phyloP scores from a whole-genome alignment of 257 asterid species.

The Ilex asprella region DNA sequence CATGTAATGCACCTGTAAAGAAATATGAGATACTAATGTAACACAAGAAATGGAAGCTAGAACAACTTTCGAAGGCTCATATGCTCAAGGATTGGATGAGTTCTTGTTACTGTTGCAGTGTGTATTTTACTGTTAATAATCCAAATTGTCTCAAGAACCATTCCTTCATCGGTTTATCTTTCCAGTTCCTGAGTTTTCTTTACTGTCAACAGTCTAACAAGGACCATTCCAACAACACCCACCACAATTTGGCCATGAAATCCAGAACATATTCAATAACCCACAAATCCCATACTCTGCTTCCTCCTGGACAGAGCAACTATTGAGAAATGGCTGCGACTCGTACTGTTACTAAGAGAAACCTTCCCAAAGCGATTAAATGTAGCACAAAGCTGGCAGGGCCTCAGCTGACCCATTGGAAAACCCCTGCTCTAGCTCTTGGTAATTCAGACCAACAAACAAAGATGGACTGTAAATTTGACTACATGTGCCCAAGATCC shows the following conservation, averaged over 20 bases:
- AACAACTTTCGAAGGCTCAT: conserved; percentile 38
- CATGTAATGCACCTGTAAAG: background rate
- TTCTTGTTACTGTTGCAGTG: conserved; percentile 56
- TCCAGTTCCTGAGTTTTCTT: conserved; percentile 42
- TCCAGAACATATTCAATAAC: conserved; percentile 44
- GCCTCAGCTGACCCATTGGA: too few species aligned
- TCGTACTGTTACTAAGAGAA: conserved; percentile 31
- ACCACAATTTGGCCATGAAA: conserved; percentile 30
- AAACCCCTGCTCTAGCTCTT: too few species aligned
- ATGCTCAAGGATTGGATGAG: conserved; percentile 57
- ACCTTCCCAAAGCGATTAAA: conserved; percentile 43
- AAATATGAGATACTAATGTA: background rate
- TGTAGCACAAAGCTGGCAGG: conserved; percentile 32
- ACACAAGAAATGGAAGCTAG: background rate
- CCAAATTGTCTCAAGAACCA: conserved; percentile 38
- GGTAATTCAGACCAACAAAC: too few species aligned
- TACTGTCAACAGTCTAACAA: conserved; percentile 22
- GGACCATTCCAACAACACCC: conserved; percentile 26
- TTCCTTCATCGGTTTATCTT: conserved; percentile 59
- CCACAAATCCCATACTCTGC: conserved; percentile 31
- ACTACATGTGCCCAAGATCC: too few species aligned
- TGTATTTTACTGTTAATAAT: conserved; percentile 67
- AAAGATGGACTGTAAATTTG: too few species aligned
- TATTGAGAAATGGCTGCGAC: conserved; percentile 54
- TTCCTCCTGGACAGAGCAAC: conserved; percentile 25